phyloP scores from a whole-genome alignment of 495 filamentous ascomycete genomes.

The Aspergillus affinis region DNA sequence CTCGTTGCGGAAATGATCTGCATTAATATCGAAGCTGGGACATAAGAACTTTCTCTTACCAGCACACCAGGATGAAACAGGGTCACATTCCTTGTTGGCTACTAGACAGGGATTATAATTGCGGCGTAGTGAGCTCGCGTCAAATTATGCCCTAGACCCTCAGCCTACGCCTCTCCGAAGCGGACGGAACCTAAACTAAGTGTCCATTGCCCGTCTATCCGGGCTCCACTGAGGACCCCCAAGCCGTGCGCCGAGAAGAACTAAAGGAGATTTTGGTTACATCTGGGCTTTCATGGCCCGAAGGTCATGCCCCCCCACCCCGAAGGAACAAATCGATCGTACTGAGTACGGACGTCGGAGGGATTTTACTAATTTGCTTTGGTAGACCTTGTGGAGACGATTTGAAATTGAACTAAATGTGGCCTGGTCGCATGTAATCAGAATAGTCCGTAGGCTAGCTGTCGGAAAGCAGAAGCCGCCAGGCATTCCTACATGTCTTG shows the following conservation, averaged over 20 bases:
- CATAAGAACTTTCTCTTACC: no score
- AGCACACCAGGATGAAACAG: not conserved
- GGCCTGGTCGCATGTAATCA: not conserved
- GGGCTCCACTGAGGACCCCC: not conserved
- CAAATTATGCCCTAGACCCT: not conserved
- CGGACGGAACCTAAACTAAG: not conserved
- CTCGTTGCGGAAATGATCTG: not conserved
- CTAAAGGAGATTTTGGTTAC: not conserved
- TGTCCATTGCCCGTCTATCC: not conserved
- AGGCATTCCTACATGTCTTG: not conserved
- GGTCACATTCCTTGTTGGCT: not conserved
- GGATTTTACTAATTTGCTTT: no score
- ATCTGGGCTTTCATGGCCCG: not conserved
- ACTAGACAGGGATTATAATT: not conserved
- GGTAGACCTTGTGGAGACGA: not conserved
- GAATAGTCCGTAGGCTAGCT: not conserved
- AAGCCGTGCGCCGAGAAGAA: not conserved
- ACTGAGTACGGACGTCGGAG: no score
- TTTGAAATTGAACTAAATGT: not conserved
- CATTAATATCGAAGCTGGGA: not conserved
- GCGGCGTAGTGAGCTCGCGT: not conserved
- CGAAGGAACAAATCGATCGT: no score
- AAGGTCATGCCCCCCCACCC: no score
- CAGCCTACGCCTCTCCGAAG: not conserved
- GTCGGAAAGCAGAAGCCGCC: not conserved